Base-by-base conservation (phyloP, 192 early-diverging fungal genomes). In the Mortierella claussenii region DNA sequence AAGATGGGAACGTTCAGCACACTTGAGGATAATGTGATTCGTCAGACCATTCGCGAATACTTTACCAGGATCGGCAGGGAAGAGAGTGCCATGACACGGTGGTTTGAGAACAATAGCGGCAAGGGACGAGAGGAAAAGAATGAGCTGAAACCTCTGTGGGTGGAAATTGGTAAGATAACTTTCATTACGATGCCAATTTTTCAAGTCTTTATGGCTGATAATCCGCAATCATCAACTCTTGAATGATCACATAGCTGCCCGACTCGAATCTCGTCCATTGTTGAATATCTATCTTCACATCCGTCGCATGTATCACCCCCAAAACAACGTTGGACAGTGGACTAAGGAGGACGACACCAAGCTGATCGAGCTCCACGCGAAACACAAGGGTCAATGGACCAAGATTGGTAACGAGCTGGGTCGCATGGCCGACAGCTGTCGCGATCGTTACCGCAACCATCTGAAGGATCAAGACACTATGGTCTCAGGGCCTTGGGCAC, bases 321-420 rank as follows among this genome's bases (percentile, higher is more conserved):
- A 69, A 34, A 80, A 71, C 43, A 65, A 71, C 24, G 47, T 62
- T 33, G 78, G 68, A 48, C 17, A 11, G 46, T 80, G 78, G 78
- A 67, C 53, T 20, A 55, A 59, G 33, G 67, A 61, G 30, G 78
- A 80, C 15, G 78, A 80, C 24, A 37, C 36, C 13, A 58, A 71
- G 40, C 45, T 80, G 20, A 48, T 57, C 2, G 68, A 60, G 34
- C 52, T 61, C 12, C 48, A 61, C 34, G 18, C 33, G 21, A 61
- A 69, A 30, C 60, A 80, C 48, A 60, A 65, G 43, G 55, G 60
- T 31, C 64, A 73, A 28, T 80, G 78, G 78, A 67, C 69, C 4
- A 45, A 26, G 7, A 80, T 80, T 43, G 78, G 78, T 21, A 23
- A 48, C 32, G 43, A 62, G 18, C 23, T 80, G 10, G 64, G 52